Percentiles rank a stretch among this genome's conserved stretches.
Evolutionary conservation across 73 alveolate species (phyloP).

Genomic region (Uronychia binucleata): DNA sequence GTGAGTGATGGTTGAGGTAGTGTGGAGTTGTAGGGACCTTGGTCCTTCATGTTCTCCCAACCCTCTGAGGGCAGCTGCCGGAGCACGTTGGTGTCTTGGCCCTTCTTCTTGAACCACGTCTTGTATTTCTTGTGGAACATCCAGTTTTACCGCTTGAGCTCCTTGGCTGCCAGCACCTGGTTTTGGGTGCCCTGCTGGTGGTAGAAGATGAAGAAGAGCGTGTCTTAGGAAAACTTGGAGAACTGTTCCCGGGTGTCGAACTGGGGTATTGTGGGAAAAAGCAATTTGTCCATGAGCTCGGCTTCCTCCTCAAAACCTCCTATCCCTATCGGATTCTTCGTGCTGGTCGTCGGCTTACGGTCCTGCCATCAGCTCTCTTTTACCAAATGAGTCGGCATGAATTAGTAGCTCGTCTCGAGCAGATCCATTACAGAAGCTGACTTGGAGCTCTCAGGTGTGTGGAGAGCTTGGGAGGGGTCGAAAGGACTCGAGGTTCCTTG

Average conservation of each 20-base stretch:
- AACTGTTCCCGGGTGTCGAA: neutral
- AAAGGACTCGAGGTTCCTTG: too few relatives aligned
- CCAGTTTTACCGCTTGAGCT: conserved; percentile 78
- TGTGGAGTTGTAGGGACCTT: too few relatives aligned
- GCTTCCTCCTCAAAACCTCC: neutral
- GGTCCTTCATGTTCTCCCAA: too few relatives aligned
- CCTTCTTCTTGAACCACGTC: conserved; percentile 76
- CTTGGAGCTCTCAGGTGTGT: too few relatives aligned
- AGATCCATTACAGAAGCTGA: too few relatives aligned
- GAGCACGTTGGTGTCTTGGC: conserved; percentile 23
- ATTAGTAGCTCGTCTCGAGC: neutral
- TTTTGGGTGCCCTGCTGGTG: conserved; percentile 76
- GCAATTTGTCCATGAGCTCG: neutral
- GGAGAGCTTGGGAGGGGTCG: too few relatives aligned
- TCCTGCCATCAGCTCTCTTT: neutral
- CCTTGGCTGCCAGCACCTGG: conserved; percentile 64
- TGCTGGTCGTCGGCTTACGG: neutral
- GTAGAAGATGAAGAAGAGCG: conserved; percentile 88
- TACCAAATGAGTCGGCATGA: neutral
- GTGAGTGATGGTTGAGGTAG: too few relatives aligned
- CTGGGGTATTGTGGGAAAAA: conserved; percentile 35
- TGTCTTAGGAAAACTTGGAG: conserved; percentile 2
- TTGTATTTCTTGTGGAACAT: conserved; percentile 75
- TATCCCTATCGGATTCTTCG: conserved; percentile 28
- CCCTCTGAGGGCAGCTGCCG: conserved; percentile 8